Evolutionary conservation across 768 basidiomycete genomes (phyloP).

Genomic region (Tulasnella sp.): DNA sequence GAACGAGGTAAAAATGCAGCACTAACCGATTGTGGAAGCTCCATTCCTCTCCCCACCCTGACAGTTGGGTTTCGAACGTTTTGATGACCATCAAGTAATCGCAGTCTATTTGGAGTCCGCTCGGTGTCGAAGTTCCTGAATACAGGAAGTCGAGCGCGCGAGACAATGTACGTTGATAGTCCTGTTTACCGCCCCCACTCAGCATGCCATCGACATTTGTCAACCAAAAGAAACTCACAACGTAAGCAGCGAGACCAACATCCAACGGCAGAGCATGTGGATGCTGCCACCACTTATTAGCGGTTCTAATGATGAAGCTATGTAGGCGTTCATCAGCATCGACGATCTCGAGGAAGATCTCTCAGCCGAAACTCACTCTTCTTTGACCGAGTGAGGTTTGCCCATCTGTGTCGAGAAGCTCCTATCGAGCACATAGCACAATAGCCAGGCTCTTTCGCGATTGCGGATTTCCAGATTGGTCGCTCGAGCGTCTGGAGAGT

Average conservation of each 20-base stretch:
- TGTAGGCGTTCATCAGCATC: background rate
- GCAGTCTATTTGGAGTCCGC: slow-evolving; percentile 70
- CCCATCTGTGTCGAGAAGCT: slow-evolving; percentile 95
- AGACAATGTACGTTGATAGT: slow-evolving; percentile 80
- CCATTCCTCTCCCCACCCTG: slow-evolving; percentile 50
- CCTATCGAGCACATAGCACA: slow-evolving; percentile 77
- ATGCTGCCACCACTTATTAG: slow-evolving; percentile 59
- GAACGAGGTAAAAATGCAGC: background rate
- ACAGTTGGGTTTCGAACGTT: slow-evolving; percentile 69
- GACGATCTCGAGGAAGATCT: background rate
- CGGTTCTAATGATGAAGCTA: slow-evolving; percentile 81
- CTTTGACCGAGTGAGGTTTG: slow-evolving; percentile 84
- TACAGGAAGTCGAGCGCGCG: slow-evolving; percentile 86
- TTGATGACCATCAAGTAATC: slow-evolving; percentile 80
- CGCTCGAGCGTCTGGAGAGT: slow-evolving; percentile 67
- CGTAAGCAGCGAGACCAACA: slow-evolving; percentile 59
- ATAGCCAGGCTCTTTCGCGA: slow-evolving; percentile 87
- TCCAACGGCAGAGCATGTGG: slow-evolving; percentile 56
- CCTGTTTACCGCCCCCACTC: slow-evolving; percentile 30
- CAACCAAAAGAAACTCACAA: slow-evolving; percentile 36
- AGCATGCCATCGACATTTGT: background rate
- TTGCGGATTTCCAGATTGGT: slow-evolving; percentile 83
- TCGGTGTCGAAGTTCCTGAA: slow-evolving; percentile 63
- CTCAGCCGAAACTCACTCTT: slow-evolving; percentile 56
- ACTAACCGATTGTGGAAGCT: slow-evolving; percentile 13